Evolutionary conservation across 345 rosid species (phyloP).

Genomic region (Eucalyptus regnans): DNA sequence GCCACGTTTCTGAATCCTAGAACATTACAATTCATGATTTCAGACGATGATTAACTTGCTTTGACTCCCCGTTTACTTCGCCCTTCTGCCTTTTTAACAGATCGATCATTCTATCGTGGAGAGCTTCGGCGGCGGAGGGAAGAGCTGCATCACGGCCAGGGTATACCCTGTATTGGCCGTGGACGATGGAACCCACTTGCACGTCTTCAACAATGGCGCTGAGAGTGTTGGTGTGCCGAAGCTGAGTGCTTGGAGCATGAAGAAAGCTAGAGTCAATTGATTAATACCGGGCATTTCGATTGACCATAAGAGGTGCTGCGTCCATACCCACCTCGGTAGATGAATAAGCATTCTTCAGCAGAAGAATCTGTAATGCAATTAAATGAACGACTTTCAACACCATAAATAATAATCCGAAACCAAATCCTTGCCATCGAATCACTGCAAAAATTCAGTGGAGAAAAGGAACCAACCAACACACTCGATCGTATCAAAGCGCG

Average conservation of each 20-base stretch:
- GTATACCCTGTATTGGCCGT: slow-evolving; percentile 62
- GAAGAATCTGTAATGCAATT: slow-evolving; percentile 27
- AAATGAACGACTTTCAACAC: not conserved
- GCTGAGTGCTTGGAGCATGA: slow-evolving; percentile 75
- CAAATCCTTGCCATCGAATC: not conserved
- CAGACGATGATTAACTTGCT: too few relatives aligned
- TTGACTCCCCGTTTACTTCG: not conserved
- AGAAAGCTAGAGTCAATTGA: slow-evolving; percentile 30
- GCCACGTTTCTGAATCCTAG: not conserved
- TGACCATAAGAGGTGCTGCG: not conserved
- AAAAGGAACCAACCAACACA: not conserved
- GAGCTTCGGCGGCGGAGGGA: slow-evolving; percentile 75
- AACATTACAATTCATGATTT: not conserved
- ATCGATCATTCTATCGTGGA: slow-evolving; percentile 79
- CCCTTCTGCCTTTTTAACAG: slow-evolving; percentile 2
- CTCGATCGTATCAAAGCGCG: not conserved
- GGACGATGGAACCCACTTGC: slow-evolving; percentile 24
- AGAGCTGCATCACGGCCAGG: slow-evolving; percentile 57
- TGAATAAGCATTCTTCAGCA: slow-evolving; percentile 13
- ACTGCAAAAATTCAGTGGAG: not conserved
- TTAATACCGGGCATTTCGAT: not conserved
- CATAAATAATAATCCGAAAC: not conserved
- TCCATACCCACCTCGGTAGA: slow-evolving; percentile 32
- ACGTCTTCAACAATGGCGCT: slow-evolving; percentile 56
- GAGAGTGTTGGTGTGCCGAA: slow-evolving; percentile 22